Base-by-base conservation (phyloP, 495 filamentous ascomycete genomes). In the Aspergillus leporis region DNA sequence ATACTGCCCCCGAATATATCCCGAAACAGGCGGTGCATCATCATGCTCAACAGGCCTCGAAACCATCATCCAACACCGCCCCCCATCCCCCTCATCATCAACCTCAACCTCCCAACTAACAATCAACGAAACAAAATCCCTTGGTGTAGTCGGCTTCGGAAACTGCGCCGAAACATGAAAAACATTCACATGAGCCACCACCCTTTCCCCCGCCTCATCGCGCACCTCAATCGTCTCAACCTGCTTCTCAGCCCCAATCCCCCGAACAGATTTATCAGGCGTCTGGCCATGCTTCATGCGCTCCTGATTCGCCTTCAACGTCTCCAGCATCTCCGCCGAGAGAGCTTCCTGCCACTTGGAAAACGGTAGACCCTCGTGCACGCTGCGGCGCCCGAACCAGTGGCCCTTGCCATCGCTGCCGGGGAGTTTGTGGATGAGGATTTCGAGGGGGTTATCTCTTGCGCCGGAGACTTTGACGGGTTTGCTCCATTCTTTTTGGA, bases 81-180 rank as follows among this genome's bases (percentile, higher is more conserved):
- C 81, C 38, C 56, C 64, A 32, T 64, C 59, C 9, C 55, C 66
- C 9, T 66, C 66, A 40, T 65, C 53, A 23, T 62, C 59, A 45
- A 76, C 55, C 4, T 54, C 66, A 40, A 54, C 61, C 49, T 78
- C 71, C 25, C 77, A 78, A 30, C 81, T 90, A 43, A 95, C 76
- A 30, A 91, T 78, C 64, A 93, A 70, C 12, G 87, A 85, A 31
- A 97, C 85, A 72, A 97, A 97, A 66, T 97, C 94, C 66, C 93
- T 78, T 25, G 93, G 86, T 10, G 92, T 83, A 1, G 90, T 92
- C 19, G 93, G 93, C 5, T 89, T 90, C 0, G 93, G 92, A 68
- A 97, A 97, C 73, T 92, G 88, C 3, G 92, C 93, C 4, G 88
- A 91, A 0, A 96, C 80, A 64, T 92, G 86, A 63, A 89, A 96